Conservation (phyloP, 129 eudicot species). For the Chrysanthemum makinoi region DNA sequence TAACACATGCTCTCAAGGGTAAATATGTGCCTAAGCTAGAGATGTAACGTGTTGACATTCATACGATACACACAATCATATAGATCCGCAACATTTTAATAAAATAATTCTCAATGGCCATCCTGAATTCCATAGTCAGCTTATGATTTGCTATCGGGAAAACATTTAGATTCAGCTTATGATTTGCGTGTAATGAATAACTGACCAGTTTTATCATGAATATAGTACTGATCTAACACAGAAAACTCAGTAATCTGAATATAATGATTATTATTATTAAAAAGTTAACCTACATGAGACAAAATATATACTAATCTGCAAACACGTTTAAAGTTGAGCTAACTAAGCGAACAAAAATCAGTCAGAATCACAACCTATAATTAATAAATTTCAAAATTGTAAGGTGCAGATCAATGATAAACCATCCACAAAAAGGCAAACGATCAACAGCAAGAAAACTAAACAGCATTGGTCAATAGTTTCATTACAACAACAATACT, state of each 20-base stretch:
- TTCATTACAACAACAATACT: neutral
- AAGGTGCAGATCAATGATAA: neutral
- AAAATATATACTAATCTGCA: neutral
- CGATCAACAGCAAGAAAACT: neutral
- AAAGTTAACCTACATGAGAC: neutral
- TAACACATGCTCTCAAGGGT: no score
- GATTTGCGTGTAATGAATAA: neutral
- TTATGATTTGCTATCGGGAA: neutral
- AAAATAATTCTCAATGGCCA: no score
- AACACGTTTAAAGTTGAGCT: no score
- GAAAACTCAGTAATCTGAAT: neutral
- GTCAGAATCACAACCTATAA: no score
- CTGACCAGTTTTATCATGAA: neutral
- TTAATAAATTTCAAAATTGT: neutral
- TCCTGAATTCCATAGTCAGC: no score
- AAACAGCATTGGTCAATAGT: slow-evolving; percentile 1
- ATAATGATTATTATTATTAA: neutral
- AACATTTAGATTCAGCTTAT: neutral
- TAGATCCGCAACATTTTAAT: no score
- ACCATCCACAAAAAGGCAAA: slow-evolving; percentile 10
- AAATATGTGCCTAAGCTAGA: no score
- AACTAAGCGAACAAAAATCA: no score
- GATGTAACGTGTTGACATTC: no score
- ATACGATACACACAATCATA: no score
- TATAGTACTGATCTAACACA: slow-evolving; percentile 4